Conservation (phyloP, 78 protist genomes). For the Blattamonas nauphoetae region DNA sequence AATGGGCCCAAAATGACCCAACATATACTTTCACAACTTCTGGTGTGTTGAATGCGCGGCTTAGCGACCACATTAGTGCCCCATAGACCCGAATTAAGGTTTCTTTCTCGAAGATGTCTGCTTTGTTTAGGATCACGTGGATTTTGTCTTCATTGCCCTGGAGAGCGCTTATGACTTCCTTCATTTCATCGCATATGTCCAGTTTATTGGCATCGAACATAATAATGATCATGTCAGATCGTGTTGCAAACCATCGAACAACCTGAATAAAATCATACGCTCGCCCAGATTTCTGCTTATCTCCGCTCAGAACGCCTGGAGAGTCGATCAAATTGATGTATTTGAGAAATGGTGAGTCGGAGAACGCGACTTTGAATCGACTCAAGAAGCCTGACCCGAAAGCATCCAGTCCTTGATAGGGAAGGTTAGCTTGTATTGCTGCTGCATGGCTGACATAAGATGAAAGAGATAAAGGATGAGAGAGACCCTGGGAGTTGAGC, state of each 20-base stretch:
- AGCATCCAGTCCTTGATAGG: constrained; percentile 57
- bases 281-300: constrained; percentile 64
- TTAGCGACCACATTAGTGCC: constrained; percentile 73
- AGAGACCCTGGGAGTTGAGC: constrained; percentile 42
- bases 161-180: constrained; percentile 45
- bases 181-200: constrained; percentile 70
- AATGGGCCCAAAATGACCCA: constrained; percentile 75
- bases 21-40: constrained; percentile 73
- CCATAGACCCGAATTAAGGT: constrained; percentile 81
- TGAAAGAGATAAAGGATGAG: not conserved
- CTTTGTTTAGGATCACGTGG: constrained; percentile 73
- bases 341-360: constrained; percentile 43
- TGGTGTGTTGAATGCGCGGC: constrained; percentile 53
- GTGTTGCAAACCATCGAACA: constrained; percentile 71
- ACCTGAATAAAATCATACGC: constrained; percentile 51
- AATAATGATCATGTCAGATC: constrained; percentile 67
- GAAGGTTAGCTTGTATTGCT: constrained; percentile 50
- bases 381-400: constrained; percentile 60
- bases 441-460: constrained; percentile 39
- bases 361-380: constrained; percentile 30
- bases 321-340: constrained; percentile 66
- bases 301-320: constrained; percentile 77
- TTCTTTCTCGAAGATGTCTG: constrained; percentile 60
- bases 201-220: constrained; percentile 83
- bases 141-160: constrained; percentile 67